Conservation (phyloP, 192 early-diverging fungal genomes). For the Allomyces javanicus region DNA sequence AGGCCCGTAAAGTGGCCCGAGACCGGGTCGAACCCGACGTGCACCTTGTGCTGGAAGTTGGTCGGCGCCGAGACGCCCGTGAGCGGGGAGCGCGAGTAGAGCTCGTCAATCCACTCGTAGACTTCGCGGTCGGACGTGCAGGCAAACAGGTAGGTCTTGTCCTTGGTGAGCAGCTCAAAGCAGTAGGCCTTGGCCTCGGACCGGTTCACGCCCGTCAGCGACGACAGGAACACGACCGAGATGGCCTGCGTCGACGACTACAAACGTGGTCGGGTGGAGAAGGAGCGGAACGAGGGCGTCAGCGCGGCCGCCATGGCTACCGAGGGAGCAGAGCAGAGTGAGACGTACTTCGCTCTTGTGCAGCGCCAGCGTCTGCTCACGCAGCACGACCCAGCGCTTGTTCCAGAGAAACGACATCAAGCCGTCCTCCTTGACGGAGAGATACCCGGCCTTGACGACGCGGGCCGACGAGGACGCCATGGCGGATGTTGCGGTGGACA, state of each 20-base stretch:
- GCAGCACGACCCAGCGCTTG: conserved; percentile 72
- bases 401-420: conserved; percentile 86
- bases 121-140: conserved; percentile 92
- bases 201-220: conserved; percentile 68
- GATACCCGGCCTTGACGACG: conserved; percentile 59
- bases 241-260: conserved; percentile 45
- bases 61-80: conserved; percentile 28
- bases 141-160: conserved; percentile 77
- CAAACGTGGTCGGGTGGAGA: background rate
- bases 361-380: conserved; percentile 76
- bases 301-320: no score
- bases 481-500: no score
- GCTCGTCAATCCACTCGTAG: conserved; percentile 96
- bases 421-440: conserved; percentile 81
- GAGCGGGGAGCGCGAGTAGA: conserved; percentile 42
- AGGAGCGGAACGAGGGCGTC: no score
- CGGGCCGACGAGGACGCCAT: no score
- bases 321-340: background rate
- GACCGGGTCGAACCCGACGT: conserved; percentile 34
- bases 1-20: conserved; percentile 50
- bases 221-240: conserved; percentile 76
- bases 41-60: conserved; percentile 34
- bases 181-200: conserved; percentile 83
- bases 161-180: conserved; percentile 83
- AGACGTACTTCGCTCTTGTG: conserved; percentile 79